Base-by-base conservation (phyloP, 345 rosid genomes). In the Schrenkiella parvula region DNA sequence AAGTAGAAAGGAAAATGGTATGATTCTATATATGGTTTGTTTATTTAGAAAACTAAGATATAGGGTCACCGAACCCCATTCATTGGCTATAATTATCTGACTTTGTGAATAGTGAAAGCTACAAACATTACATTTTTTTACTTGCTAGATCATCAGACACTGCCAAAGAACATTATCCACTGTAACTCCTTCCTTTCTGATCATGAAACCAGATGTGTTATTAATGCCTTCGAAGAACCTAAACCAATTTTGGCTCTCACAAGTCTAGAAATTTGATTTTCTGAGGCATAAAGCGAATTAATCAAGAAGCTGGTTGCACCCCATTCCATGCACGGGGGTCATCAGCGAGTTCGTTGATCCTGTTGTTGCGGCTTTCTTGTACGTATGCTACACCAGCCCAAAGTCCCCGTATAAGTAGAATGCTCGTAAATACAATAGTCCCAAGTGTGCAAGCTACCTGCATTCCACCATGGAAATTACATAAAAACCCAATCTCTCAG, bases 381-480 rank as follows among this genome's bases (percentile, higher is more conserved):
- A 76, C 8, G 75, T 76, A 76, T 28, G 80, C 70, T 70, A 76
- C 80, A 70, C 80, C 80, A 1, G 80, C 66, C 80, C 80, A 76
- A 13, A 76, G 71, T 64, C 80, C 80, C 18, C 80, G 75, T 76
- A 76, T 76, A 63, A 76, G 55, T 28, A 76, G 71, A 55, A 76
- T 76, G 75, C 80, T 76, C 1, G 80, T 76, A 70, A 76, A 76
- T 55, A 76, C 77, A 41, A 78, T 72, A 39, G 77, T 66, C 31
- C 81, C 78, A 60, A 72, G 77, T 38, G 73, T 66, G 39, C 73
- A 67, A 66, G 77, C 77, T 43, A 71, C 77, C 77, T 78, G 74
- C 25, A 3, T 43, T 34, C 44, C 39, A 58, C 68, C 66, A 70
- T 3, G 2, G 1, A 76, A 64, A 14, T 15, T 4, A 29, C 62